Evolutionary conservation across 73 alveolate species (phyloP).

Genomic region (Durusdinium trenchii): DNA sequence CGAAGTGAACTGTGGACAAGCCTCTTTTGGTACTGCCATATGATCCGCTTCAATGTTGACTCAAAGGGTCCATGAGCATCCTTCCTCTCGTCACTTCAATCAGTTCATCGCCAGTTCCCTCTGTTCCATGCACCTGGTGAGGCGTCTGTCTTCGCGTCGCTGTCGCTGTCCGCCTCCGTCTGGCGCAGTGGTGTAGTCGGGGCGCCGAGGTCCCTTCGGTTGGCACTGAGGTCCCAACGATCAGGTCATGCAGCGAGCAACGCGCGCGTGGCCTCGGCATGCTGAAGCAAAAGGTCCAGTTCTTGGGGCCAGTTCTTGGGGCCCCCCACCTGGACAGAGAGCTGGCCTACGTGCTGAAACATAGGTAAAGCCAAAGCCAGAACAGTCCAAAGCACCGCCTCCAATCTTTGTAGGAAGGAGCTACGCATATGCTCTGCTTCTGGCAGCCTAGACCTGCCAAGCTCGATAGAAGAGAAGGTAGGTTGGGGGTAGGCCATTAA

Average conservation of each 20-base stretch:
- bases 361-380: too few relatives aligned
- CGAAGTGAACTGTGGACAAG: too few relatives aligned
- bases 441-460: slow-evolving; percentile 57
- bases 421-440: slow-evolving; percentile 66
- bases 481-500: too few relatives aligned
- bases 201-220: neutral
- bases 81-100: too few relatives aligned
- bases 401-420: slow-evolving; percentile 73
- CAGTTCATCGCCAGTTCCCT: too few relatives aligned
- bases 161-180: slow-evolving; percentile 72
- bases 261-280: slow-evolving; percentile 1
- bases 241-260: slow-evolving; percentile 44
- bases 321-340: slow-evolving; percentile 36
- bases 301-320: neutral
- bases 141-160: slow-evolving; percentile 73
- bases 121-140: slow-evolving; percentile 52
- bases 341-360: too few relatives aligned
- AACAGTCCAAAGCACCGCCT: slow-evolving; percentile 21
- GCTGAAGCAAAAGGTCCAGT: neutral
- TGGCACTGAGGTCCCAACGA: neutral
- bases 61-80: too few relatives aligned
- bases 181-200: neutral
- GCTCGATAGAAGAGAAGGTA: neutral
- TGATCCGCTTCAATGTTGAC: too few relatives aligned
- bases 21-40: too few relatives aligned